Evolutionary conservation across 495 filamentous ascomycete species (phyloP).

Genomic region (Podospora appendiculata): DNA sequence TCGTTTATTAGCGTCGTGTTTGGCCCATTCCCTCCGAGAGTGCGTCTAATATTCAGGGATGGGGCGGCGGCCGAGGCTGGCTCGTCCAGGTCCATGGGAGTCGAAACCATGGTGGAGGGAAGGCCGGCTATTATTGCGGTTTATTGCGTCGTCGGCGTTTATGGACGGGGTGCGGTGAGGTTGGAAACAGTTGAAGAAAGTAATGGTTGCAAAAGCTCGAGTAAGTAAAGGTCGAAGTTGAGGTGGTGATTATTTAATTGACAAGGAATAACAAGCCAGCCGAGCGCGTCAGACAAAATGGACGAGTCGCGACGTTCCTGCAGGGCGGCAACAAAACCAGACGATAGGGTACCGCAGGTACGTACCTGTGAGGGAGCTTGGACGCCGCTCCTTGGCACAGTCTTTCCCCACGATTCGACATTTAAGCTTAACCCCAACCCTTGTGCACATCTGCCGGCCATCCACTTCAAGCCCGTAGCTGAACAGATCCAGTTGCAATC

Average conservation of each 20-base stretch:
- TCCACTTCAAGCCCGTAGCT: no score
- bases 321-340: background rate
- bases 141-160: background rate
- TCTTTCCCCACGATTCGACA: no score
- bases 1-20: constrained; percentile 38
- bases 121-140: background rate
- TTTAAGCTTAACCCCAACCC: no score
- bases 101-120: constrained; percentile 33
- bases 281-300: background rate
- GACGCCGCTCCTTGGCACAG: background rate
- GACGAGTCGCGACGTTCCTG: background rate
- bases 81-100: constrained; percentile 46
- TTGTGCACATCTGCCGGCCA: no score
- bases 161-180: background rate
- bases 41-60: constrained; percentile 31
- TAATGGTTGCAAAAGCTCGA: background rate
- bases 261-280: background rate
- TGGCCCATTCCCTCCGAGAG: constrained; percentile 19
- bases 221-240: background rate
- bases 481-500: no score
- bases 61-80: constrained; percentile 26
- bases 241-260: background rate
- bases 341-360: background rate
- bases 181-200: background rate
- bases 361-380: background rate